A percentile compares a stretch with the other conserved stretches of the same genome.
phyloP scores from a whole-genome alignment of 805 yeast species.

The Starmerella stigmatis region DNA sequence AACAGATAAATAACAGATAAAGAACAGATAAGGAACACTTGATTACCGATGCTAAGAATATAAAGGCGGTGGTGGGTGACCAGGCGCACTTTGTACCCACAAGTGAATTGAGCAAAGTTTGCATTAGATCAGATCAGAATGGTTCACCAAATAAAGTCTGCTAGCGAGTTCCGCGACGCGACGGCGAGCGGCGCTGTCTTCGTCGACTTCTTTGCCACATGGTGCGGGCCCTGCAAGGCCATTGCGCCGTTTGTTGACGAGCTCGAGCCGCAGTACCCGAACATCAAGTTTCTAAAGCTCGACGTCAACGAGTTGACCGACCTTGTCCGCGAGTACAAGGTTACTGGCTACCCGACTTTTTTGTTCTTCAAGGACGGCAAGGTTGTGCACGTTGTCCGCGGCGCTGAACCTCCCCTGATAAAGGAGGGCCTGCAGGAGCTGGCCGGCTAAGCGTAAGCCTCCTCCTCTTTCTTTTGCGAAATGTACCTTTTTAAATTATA shows the following conservation, averaged over 20 bases:
- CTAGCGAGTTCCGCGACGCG: constrained; percentile 56
- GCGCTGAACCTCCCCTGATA: constrained; percentile 61
- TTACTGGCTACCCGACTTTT: constrained; percentile 56
- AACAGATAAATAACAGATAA: not conserved
- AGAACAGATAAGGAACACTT: too few relatives aligned
- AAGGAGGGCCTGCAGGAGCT: constrained; percentile 55
- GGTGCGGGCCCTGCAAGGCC: constrained; percentile 99
- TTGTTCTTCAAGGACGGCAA: constrained; percentile 75
- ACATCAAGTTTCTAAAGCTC: constrained; percentile 72
- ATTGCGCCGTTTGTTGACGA: constrained; percentile 85
- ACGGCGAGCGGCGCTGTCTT: constrained; percentile 67
- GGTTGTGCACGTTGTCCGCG: constrained; percentile 67
- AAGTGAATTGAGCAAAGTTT: not conserved
- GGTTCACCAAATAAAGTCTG: constrained; percentile 43
- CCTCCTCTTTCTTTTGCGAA: too few relatives aligned
- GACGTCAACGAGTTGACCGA: constrained; percentile 78
- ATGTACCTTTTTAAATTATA: too few relatives aligned
- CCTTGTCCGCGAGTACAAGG: constrained; percentile 59
- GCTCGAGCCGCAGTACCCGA: constrained; percentile 42
- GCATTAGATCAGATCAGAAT: constrained; percentile 29
- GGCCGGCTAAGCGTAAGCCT: constrained; percentile 1
- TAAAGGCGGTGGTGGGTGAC: not conserved
- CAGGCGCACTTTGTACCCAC: not conserved
- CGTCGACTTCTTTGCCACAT: constrained; percentile 90
- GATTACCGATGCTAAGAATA: constrained; percentile 2